phyloP scores from a whole-genome alignment of 2,329 filamentous ascomycete genomes.

The Pseudocercospora musae region DNA sequence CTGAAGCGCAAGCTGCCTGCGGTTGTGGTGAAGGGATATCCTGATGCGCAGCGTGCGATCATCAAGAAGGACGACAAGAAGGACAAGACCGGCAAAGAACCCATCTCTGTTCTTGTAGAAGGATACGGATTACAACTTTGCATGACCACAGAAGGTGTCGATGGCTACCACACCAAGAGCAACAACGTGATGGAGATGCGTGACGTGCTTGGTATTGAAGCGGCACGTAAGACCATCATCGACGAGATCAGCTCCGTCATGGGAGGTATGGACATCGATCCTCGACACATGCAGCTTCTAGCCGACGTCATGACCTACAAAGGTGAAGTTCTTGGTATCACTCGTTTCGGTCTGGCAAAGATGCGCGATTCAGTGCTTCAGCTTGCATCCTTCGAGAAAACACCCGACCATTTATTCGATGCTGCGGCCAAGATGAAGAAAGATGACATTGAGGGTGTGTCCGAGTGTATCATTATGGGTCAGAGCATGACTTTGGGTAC shows the following conservation, averaged over 20 bases:
- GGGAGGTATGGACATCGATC: slow-evolving; percentile 92
- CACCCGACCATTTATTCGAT: slow-evolving; percentile 93
- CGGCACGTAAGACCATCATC: slow-evolving; percentile 83
- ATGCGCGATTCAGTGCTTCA: slow-evolving; percentile 94
- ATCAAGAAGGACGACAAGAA: slow-evolving; percentile 72
- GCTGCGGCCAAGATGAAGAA: slow-evolving; percentile 89
- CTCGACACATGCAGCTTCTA: slow-evolving; percentile 93
- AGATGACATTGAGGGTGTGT: slow-evolving; percentile 88
- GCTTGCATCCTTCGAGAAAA: slow-evolving; percentile 95
- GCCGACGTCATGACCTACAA: slow-evolving; percentile 99
- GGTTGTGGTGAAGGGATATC: slow-evolving; percentile 86
- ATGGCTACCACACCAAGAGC: slow-evolving; percentile 68
- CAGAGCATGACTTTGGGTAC: slow-evolving; percentile 91
- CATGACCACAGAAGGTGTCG: slow-evolving; percentile 90
- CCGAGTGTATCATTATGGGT: slow-evolving; percentile 97
- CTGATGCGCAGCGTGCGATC: slow-evolving; percentile 79
- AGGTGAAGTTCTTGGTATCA: slow-evolving; percentile 93
- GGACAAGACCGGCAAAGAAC: slow-evolving; percentile 61
- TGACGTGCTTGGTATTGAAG: slow-evolving; percentile 90
- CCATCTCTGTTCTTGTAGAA: slow-evolving; percentile 69
- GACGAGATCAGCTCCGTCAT: slow-evolving; percentile 86
- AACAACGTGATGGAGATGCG: slow-evolving; percentile 90
- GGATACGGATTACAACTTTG: slow-evolving; percentile 86
- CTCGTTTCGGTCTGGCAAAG: slow-evolving; percentile 91
- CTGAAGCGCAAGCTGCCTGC: slow-evolving; percentile 77